Evolutionary conservation across 2,329 filamentous ascomycete species (phyloP).

Genomic region (Cryphonectria japonica): DNA sequence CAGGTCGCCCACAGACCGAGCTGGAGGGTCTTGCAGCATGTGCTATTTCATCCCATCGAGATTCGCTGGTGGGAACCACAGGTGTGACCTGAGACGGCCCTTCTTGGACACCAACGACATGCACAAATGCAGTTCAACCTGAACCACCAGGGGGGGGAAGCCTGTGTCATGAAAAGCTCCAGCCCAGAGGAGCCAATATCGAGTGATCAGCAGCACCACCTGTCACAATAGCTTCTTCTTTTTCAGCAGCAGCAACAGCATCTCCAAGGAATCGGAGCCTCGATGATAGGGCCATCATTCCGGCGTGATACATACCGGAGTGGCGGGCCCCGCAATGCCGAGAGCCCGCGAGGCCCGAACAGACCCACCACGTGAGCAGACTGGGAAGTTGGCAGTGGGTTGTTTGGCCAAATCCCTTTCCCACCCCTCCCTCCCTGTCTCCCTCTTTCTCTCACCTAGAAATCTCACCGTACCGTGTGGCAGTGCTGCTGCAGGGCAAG

Average conservation of each 20-base stretch:
- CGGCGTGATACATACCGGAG: neutral
- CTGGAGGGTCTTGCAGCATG: neutral
- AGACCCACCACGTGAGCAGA: neutral
- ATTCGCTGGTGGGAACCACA: neutral
- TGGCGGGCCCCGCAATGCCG: neutral
- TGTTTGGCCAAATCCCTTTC: neutral
- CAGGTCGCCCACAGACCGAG: neutral
- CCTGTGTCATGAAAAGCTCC: neutral
- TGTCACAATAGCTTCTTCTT: too few species aligned
- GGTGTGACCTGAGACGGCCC: neutral
- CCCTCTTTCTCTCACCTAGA: neutral
- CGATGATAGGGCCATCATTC: neutral
- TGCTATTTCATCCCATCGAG: neutral
- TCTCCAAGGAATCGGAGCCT: neutral
- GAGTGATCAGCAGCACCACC: neutral
- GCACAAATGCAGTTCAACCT: neutral
- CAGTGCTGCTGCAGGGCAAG: neutral
- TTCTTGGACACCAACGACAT: neutral
- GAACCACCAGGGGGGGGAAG: neutral
- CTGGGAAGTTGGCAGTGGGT: neutral
- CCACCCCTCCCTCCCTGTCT: neutral
- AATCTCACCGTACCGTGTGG: neutral
- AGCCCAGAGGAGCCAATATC: neutral
- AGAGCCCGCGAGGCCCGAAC: neutral
- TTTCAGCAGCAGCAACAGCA: neutral